Base-by-base conservation (phyloP, 495 filamentous ascomycete species). In the Hyaloscypha hepaticicola region DNA sequence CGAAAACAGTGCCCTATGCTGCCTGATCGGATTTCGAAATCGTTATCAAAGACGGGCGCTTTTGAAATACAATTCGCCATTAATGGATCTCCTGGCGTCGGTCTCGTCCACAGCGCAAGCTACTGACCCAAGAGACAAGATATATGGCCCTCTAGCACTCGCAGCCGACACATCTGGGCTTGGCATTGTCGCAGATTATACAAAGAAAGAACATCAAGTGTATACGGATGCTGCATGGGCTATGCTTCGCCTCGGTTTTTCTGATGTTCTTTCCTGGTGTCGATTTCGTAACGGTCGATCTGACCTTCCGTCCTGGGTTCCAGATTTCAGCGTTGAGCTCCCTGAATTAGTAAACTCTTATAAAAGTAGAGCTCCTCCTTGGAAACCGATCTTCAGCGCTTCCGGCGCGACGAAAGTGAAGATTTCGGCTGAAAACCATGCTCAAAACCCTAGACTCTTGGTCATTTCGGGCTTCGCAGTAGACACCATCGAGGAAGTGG, bases 231-330 rank as follows among this genome's bases (percentile, higher is more conserved):
- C 12, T 16, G 38, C 38, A 45, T 16, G 19, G 38, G 12, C 38
- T 45, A 4, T 45, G 12, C 12, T 45, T 16, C 38, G 16, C 4
- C 38, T 16, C 2, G 16, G 19, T 16, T 8, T 45, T 3, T 16
- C 38, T 16, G 12, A 53, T 33, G 45, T 66, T 16, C 48, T 55
- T 3, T 38, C 48, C 3, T 61, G 9, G 33, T 41, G 16, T 49
- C 29, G 27, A 53, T 66, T 56, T 27, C 45, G 27, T 7, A 61
- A 66, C n/a, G 19, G 7, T 34, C 3, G 22, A 4, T 9, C 28
- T 1, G 65, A 27, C 25, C 58, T 67, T 11, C 65, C 65, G 9
- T 62, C 65, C 11, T 63, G 59, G 65, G 65, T 63, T 50, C 58
- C 65, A 21, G 59, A 67, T 34, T 67, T 55, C 49, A 59, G 34